These are phyloP conservation scores for Perilla frutescens DNA, from an alignment of 257 asterid species.

Conservation along the genomic window DNA sequence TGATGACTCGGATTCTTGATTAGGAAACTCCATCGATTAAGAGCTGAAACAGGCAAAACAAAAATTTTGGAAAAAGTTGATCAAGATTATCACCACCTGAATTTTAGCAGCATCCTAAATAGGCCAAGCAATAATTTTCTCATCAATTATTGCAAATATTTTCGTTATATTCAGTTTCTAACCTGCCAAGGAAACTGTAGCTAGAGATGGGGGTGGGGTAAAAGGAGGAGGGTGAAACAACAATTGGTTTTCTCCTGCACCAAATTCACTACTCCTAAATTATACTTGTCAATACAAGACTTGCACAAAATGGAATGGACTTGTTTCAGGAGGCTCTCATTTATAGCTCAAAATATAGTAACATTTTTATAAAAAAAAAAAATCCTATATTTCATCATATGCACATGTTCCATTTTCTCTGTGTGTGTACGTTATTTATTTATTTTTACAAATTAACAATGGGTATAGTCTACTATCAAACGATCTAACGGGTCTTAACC, in stretches of 20 bases:
- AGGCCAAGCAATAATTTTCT: conserved; percentile 45
- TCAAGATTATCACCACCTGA: conserved; percentile 36
- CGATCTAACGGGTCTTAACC: too few relatives aligned
- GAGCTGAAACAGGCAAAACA: conserved; percentile 64
- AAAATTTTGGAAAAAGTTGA: conserved; percentile 32
- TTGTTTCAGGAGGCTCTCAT: conserved; percentile 47
- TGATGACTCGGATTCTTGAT: conserved; percentile 60
- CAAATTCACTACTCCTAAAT: conserved; percentile 35
- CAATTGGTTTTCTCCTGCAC: conserved; percentile 15
- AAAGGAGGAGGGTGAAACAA: conserved; percentile 39
- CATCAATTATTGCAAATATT: conserved; percentile 35
- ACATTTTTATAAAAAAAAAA: background rate
- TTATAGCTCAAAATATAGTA: conserved; percentile 47
- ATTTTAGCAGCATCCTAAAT: conserved; percentile 43
- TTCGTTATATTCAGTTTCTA: conserved; percentile 27
- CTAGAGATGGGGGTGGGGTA: conserved; percentile 18
- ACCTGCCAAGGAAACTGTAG: conserved; percentile 48
- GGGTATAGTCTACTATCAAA: too few relatives aligned
- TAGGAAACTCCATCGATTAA: conserved; percentile 61
- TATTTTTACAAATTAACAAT: too few relatives aligned
- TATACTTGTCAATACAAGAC: conserved; percentile 51
- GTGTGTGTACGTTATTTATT: too few relatives aligned
- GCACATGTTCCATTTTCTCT: background rate
- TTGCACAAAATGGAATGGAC: conserved; percentile 75
- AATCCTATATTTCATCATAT: background rate